Evolutionary conservation across 441 rosid species (phyloP), one percentile per base, ranked within the genome.

Genomic region (Adansonia rubrostipa): DNA sequence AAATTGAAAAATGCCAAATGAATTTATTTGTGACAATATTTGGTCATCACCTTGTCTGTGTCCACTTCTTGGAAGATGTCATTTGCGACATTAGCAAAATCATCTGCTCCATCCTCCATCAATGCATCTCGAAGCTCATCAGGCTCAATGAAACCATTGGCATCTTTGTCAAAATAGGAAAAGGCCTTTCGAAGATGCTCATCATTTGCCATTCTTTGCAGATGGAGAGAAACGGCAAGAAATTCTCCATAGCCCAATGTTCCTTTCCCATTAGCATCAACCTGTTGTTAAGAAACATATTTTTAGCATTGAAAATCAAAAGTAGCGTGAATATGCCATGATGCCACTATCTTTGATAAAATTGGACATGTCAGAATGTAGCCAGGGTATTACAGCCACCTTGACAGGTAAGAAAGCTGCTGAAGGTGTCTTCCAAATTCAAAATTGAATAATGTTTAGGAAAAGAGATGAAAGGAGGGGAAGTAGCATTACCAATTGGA

Each of bases 31-130:
- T 54, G 57, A 73, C 44, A 82, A 77, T 20, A 14, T 48, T 10
- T 58, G 73, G 75, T 67, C 40, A 93, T 67, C 40, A 93, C 99
- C 98, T 97, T 97, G 87, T 97, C 97, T 2, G 94, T 95, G 84
- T 97, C 99, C 76, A 97, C 99, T 94, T 97, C 99, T 79, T 90
- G 99, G 90, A 97, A 93, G 85, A 97, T 97, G 81, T 95, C 98
- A 81, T 93, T 90, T 75, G 98, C 98, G 73, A 95, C 94, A 85
- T 93, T 89, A 57, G 89, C 89, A 82, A 96, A 89, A 77, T 95
- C 97, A 66, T 93, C 99, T 65, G 92, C 90, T 80, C 96, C 99
- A 73, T 97, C 98, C 85, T 97, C 99, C 96, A 91, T 92, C 82
- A 97, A 82, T 62, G 99, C 87, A 80, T 93, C 92, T 9, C 91